phyloP scores from a whole-genome alignment of 2,329 filamentous ascomycete species.

The Cercospora berteroae region DNA sequence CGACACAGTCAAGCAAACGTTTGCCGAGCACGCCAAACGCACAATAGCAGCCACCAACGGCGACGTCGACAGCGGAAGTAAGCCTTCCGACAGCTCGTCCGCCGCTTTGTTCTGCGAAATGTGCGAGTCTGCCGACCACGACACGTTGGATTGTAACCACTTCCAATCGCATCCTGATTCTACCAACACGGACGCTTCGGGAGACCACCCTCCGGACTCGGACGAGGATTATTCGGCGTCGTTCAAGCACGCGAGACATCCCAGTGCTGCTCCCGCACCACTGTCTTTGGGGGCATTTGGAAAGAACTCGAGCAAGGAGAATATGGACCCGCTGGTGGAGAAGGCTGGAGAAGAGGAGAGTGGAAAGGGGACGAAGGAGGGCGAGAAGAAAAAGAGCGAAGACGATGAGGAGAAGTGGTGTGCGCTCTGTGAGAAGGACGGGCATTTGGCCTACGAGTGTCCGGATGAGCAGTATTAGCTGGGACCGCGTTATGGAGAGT shows the following conservation, averaged over 20 bases:
- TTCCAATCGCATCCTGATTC: conserved; percentile 23
- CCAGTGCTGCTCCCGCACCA: conserved; percentile 19
- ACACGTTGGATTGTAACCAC: conserved; percentile 82
- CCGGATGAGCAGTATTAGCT: conserved; percentile 41
- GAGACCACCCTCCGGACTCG: conserved; percentile 14
- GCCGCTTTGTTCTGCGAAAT: conserved; percentile 80
- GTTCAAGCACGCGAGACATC: conserved; percentile 11
- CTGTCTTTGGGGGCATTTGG: conserved; percentile 11
- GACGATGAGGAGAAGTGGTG: conserved; percentile 86
- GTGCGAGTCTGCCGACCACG: conserved; percentile 86
- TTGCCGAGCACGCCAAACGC: conserved; percentile 58
- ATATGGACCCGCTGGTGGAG: conserved; percentile 16
- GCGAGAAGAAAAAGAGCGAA: background rate
- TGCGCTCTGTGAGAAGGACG: conserved; percentile 91
- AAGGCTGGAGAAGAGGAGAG: conserved; percentile 30
- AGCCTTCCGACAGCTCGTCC: conserved; percentile 5
- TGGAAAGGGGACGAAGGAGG: background rate
- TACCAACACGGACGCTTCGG: conserved; percentile 18
- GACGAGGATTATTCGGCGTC: conserved; percentile 5
- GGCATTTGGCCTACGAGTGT: conserved; percentile 71
- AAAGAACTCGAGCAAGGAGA: conserved; percentile 20
- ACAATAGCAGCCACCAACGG: background rate
- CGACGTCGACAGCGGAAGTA: conserved; percentile 9
- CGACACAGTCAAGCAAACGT: conserved; percentile 62
- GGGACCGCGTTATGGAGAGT: too few relatives aligned